Conservation (phyloP, 2,329 filamentous ascomycete species). For the Plenodomus biglobosus region DNA sequence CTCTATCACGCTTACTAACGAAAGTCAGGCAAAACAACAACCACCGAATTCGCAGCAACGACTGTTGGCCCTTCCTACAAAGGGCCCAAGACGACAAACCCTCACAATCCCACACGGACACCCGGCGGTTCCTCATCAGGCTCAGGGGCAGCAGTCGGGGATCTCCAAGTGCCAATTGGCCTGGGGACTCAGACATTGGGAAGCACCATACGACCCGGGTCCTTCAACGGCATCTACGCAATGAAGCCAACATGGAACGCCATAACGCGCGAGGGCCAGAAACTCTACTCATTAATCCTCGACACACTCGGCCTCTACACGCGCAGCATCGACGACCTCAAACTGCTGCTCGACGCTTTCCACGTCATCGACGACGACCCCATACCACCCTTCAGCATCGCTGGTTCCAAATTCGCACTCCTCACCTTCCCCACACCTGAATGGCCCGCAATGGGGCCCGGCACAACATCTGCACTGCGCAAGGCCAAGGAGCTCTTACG, state of each 20-base stretch:
- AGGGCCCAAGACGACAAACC: conserved; percentile 58
- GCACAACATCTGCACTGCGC: conserved; percentile 40
- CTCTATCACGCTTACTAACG: not conserved
- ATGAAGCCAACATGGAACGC: conserved; percentile 68
- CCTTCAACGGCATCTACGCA: conserved; percentile 65
- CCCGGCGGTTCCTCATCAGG: conserved; percentile 70
- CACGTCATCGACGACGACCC: conserved; percentile 55
- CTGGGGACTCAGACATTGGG: conserved; percentile 69
- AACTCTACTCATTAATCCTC: conserved; percentile 59
- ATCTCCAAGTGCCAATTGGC: conserved; percentile 62
- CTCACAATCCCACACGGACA: conserved; percentile 55
- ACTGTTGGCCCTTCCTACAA: conserved; percentile 46
- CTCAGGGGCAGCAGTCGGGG: conserved; percentile 66
- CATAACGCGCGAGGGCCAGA: conserved; percentile 63
- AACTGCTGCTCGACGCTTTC: conserved; percentile 59
- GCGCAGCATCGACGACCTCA: conserved; percentile 60
- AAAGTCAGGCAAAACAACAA: conserved; percentile 53
- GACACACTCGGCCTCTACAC: conserved; percentile 66
- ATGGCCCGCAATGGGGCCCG: conserved; percentile 50
- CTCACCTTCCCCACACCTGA: conserved; percentile 36
- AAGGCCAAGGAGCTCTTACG: conserved; percentile 39
- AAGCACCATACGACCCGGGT: conserved; percentile 63
- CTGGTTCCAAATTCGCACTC: conserved; percentile 57
- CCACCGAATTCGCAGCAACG: conserved; percentile 65
- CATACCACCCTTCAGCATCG: conserved; percentile 41